phyloP scores from a whole-genome alignment of 371 early-diverging fungal genomes.

The Rhizopus sp. region DNA sequence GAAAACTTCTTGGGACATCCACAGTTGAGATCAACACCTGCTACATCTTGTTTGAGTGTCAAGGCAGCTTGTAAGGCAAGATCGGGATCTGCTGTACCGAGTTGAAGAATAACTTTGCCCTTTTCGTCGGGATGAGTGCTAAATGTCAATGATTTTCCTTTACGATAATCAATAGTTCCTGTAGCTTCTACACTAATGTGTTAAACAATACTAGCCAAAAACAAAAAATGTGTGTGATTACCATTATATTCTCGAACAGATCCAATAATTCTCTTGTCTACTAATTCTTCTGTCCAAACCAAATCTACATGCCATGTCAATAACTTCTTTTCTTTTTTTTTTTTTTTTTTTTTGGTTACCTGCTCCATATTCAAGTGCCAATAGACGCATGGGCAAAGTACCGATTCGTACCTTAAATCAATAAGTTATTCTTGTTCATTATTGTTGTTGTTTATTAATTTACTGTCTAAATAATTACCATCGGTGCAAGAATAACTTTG shows the following conservation, averaged over 20 bases:
- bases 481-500: constrained; percentile 85
- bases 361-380: constrained; percentile 88
- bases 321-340: not conserved
- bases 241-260: constrained; percentile 76
- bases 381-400: constrained; percentile 84
- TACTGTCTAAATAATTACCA: constrained; percentile 55
- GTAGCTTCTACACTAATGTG: constrained; percentile 46
- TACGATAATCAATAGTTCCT: constrained; percentile 70
- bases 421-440: not conserved
- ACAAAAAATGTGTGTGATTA: constrained; percentile 24
- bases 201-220: not conserved
- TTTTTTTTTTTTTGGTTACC: constrained; percentile 52
- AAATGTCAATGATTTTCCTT: constrained; percentile 58
- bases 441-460: not conserved
- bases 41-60: constrained; percentile 80
- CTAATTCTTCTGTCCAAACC: constrained; percentile 90
- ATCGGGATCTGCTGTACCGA: constrained; percentile 86
- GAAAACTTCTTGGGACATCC: constrained; percentile 97
- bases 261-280: constrained; percentile 87
- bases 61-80: constrained; percentile 87
- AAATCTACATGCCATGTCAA: constrained; percentile 56
- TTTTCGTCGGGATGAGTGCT: constrained; percentile 70
- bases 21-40: constrained; percentile 94
- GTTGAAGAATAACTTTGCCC: constrained; percentile 69
- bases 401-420: constrained; percentile 74